phyloP scores from a whole-genome alignment of 345 rosid genomes.

The Syzygium oleosum region DNA sequence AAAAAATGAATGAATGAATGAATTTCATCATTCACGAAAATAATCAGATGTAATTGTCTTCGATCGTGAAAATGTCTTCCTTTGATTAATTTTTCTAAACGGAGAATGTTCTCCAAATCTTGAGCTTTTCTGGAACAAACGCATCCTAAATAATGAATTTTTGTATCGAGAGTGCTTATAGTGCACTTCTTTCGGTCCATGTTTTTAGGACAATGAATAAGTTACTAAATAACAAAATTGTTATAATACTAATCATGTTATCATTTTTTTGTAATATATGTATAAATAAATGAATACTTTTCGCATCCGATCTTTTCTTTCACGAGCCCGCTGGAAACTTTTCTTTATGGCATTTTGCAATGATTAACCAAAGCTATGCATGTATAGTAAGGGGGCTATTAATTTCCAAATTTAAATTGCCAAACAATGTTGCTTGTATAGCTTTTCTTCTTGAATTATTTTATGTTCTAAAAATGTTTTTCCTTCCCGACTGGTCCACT shows the following conservation, averaged over 20 bases:
- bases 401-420: background rate
- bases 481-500: no score
- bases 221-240: background rate
- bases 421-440: background rate
- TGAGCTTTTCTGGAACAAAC: background rate
- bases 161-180: background rate
- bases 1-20: background rate
- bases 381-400: background rate
- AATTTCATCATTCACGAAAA: background rate
- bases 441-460: no score
- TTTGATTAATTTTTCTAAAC: background rate
- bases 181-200: background rate
- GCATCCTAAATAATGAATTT: background rate
- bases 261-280: background rate
- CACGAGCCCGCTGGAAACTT: background rate
- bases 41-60: background rate
- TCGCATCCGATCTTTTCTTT: background rate
- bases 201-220: background rate
- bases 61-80: background rate
- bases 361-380: background rate
- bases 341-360: background rate
- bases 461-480: no score
- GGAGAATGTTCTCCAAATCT: background rate
- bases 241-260: background rate
- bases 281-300: background rate